Conservation (phyloP, 1,139 yeast species). For the Magnusiomyces suaveolens region DNA sequence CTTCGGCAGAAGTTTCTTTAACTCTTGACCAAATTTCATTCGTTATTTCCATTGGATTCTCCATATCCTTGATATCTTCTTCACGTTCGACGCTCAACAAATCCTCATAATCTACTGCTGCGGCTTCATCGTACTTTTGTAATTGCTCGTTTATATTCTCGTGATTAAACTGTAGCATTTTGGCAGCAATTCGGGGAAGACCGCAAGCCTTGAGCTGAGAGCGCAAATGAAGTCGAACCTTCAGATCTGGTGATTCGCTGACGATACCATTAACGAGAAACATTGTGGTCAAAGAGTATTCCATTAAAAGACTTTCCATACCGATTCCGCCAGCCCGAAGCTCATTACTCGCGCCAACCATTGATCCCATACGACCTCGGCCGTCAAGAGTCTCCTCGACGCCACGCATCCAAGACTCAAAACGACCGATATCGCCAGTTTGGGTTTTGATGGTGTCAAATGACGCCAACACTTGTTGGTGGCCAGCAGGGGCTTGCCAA, state of each 20-base stretch:
- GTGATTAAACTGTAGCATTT: conserved; percentile 52
- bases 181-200: conserved; percentile 49
- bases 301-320: conserved; percentile 64
- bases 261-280: conserved; percentile 66
- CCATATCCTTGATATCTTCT: conserved; percentile 38
- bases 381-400: conserved; percentile 74
- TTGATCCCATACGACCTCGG: conserved; percentile 77
- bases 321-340: conserved; percentile 50
- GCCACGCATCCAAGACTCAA: conserved; percentile 76
- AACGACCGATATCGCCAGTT: conserved; percentile 53
- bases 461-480: conserved; percentile 52
- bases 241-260: conserved; percentile 50
- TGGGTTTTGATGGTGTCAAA: conserved; percentile 53
- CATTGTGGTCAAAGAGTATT: conserved; percentile 72
- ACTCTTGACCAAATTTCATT: conserved; percentile 42
- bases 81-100: conserved; percentile 50
- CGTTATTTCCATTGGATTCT: conserved; percentile 65
- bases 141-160: conserved; percentile 61
- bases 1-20: conserved; percentile 59
- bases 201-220: conserved; percentile 75
- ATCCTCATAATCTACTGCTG: conserved; percentile 63
- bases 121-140: conserved; percentile 51
- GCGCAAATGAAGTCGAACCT: conserved; percentile 65
- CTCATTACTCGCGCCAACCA: conserved; percentile 93
- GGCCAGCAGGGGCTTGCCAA: conserved; percentile 46